Base-by-base conservation (phyloP, 2,329 filamentous ascomycete genomes). In the Plenodomus tracheiphilus region DNA sequence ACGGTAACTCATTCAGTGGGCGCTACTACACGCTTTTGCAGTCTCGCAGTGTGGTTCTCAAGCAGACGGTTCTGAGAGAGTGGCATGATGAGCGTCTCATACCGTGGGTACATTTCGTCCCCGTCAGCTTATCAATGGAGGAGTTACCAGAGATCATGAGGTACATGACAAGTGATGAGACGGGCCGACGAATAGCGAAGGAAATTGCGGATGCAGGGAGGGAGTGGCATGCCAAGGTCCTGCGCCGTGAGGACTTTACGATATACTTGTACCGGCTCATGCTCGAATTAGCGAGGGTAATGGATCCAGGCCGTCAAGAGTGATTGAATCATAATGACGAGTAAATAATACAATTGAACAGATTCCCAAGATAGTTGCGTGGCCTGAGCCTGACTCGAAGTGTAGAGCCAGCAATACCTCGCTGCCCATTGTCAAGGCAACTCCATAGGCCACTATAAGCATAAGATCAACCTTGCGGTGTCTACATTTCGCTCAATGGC, bases 1-100 rank as follows among this genome's bases (percentile, higher is more conserved):
- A 65, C 25, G 61, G 61, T 2, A 63, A 64, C 38, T 46, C 41
- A 4, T 47, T 61, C 38, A 56, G 53, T 19, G 54, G 59, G n/a
- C 54, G 56, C 8, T 65, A 49, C 40, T 58, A 60, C 41, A 40
- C 35, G 10, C 28, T 65, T 4, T 46, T 65, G 11, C 41, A 39
- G 30, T 43, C 19, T 46, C 48, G 16, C 39, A 46, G 37, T 32
- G 22, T 30, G 34, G 11, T 56, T 9, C 41, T 73, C 39, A 73
- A 73, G 49, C 66, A 68, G 37, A 71, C 70, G 2, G 54, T 72
- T n/a, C 64, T 69, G 44, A 51, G 66, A 46, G 70, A 72, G 47
- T 73, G 70, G 69, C 68, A 72, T 50, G 70, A 73, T 39, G 62
- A 64, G 19, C 58, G 70, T 6, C 51, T 72, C 11, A 46, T 70